Base-by-base conservation (phyloP, 257 asterid species). In the Nicotiana knightiana region DNA sequence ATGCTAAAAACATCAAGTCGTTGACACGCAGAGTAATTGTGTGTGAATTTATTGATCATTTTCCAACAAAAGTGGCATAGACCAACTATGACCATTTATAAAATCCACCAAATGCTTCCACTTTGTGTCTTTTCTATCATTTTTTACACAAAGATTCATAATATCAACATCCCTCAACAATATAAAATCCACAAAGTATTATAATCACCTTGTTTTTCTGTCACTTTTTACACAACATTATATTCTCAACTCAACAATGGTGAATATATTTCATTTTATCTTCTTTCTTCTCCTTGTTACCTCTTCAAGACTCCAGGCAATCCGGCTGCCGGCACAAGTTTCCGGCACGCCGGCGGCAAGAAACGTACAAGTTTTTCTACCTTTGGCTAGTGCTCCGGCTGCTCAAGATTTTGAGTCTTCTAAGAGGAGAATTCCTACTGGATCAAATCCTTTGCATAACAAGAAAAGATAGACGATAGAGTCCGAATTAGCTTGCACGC, bases 371-470 rank as follows among this genome's bases (percentile, higher is more conserved):
- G 62, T 35, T 62, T 79, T 79, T 61, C 75, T 39, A 46, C 82
- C 82, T 79, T 4, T 24, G 11, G 75, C 32, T 1, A 64, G 16
- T 35, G 18, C 75, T 79, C 82, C 82, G 43, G 61, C 61, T 3
- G 59, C 75, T 79, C 55, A 64, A 79, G 61, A 62, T 58, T 9
- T 79, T n/a, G 75, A 13, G 75, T 64, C 82, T n/a, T 62, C 6
- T 5, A 79, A 58, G 75, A 79, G 82, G 15, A 79, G 59, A 79
- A 79, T 17, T 64, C 82, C 82, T 17, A 79, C 82, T 30, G 82
- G 82, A 24, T 79, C 82, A 61, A 79, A 79, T 24, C 82, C 82
- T 13, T 64, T 79, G 28, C 82, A 79, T 13, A 79, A 79, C 61
- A 79, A 79, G 61, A 79, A 57, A 35, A 37, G 82, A 78, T 78